Evolutionary conservation across 2,329 filamentous ascomycete species (phyloP), one percentile per base, ranked within the genome.

Genomic region (Fusarium aywerte): DNA sequence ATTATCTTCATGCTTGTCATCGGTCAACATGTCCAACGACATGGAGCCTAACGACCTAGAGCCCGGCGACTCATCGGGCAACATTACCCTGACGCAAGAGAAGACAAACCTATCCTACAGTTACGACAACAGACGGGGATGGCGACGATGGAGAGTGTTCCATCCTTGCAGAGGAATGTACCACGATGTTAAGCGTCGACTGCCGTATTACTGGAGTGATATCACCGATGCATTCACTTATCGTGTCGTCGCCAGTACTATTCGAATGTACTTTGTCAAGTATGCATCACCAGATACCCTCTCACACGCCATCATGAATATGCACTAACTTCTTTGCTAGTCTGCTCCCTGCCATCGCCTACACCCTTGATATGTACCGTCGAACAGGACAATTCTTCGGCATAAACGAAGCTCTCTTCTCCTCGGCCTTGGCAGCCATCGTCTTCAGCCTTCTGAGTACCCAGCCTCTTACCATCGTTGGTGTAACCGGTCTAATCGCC

Each of bases 251-350:
- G 50, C 50, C 12, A 53, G 50, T n/a, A 53, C 50, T 4, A 53
- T 53, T 2, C 50, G 50, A 9, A 53, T 53, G 50, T 53, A 53
- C 29, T 53, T 53, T 35, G 50, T 53, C 29, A 53, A 53, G 50
- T 53, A 29, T 20, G 7, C 4, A 13, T 3, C 16, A 12, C 15
- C 2, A 25, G 27, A 27, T 10, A 10, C 27, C 11, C 11, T 27
- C 27, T 10, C 27, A 27, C 11, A 10, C 27, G 27, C 8, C 9
- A 27, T n/a, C n/a, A 27, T 9, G 21, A 18, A 7, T n/a, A 1
- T 3, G 3, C 9, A 35, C 38, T 16, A 5, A 45, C 20, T 4
- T 12, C 13, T 7, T 21, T 2, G 2, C 2, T 3, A 52, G 49
- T 35, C 50, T 53, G 20, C 50, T 53, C 15, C 50, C 50, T n/a